Evolutionary conservation across 805 yeast genomes (phyloP), one percentile per base, ranked within the genome.

Genomic region (Wickerhamiella allomyrinae): DNA sequence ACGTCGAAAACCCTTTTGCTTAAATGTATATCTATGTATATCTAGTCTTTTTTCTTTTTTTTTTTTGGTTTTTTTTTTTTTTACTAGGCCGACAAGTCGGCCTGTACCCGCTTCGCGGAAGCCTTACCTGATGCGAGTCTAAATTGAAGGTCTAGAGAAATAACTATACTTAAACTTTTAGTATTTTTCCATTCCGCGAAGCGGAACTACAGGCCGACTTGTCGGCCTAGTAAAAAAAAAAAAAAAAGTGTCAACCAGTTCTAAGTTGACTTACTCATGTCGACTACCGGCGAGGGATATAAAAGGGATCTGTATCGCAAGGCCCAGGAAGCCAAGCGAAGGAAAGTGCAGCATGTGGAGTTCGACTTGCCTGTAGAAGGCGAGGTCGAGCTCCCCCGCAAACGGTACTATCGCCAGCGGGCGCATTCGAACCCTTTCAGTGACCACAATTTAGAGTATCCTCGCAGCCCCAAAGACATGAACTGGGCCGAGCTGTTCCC

Each of bases 361-460:
- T 66, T 70, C 39, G 69, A 62, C 29, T 54, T 49, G 5, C 49
- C 58, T 17, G 49, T 45, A 14, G 47, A 50, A 10, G 46, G 40
- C 10, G 47, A 37, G 9, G 51, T 64, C 20, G 76, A 77, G 45
- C 65, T 86, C 40, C 96, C 95, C 40, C 73, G 59, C 53, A 66
- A 91, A 59, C 72, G 91, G 53, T 91, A 72, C 57, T 91, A 91
- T 60, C 74, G 98, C 59, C 98, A 91, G 63, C 68, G 98, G 62
- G 98, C 98, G 1, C 98, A 91, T 58, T 86, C 96, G 2, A 91
- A 91, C 57, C 97, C 97, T 19, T 91, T 91, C 55, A 82, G 95
- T 15, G 98, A 91, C 62, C 98, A 91, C 60, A 74, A 79, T 53
- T 68, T 91, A 36, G 94, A 84, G 46, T 91, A 91, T 53, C 97